Conservation (phyloP, 2,329 filamentous ascomycete genomes). For the Colletotrichum lindemuthianum region DNA sequence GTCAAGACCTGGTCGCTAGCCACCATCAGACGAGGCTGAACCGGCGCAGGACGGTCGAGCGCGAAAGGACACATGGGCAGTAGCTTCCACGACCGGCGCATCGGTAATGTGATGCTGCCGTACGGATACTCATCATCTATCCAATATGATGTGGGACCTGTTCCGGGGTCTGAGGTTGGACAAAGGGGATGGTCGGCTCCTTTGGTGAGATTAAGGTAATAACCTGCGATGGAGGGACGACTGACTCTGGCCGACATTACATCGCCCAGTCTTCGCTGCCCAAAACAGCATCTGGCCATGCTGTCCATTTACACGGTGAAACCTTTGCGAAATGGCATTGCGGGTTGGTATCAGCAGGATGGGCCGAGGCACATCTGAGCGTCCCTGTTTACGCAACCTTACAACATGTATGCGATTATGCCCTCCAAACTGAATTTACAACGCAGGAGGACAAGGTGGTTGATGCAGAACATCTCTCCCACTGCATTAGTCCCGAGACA, state of each 20-base stretch:
- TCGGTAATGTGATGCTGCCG: constrained; percentile 9
- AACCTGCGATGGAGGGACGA: constrained; percentile 1
- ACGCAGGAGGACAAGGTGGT: too few relatives aligned
- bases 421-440: too few relatives aligned
- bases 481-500: background rate
- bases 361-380: constrained; percentile 20
- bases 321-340: constrained; percentile 16
- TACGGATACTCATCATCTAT: background rate
- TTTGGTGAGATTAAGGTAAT: constrained; percentile 14
- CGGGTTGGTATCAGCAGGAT: background rate
- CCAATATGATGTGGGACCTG: background rate
- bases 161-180: background rate
- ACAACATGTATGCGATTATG: too few relatives aligned
- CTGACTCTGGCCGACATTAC: constrained; percentile 19
- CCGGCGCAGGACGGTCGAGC: constrained; percentile 18
- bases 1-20: constrained; percentile 28
- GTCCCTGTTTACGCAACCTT: background rate
- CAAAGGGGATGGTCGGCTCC: constrained; percentile 1
- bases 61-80: constrained; percentile 31
- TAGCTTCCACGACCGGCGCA: constrained; percentile 14
- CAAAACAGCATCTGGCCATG: constrained; percentile 8
- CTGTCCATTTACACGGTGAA: constrained; percentile 13
- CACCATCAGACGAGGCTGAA: constrained; percentile 16
- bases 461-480: too few relatives aligned
- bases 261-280: constrained; percentile 8